phyloP scores from a whole-genome alignment of 208 protist species.

The Leptomonas pyrrhocoris region DNA sequence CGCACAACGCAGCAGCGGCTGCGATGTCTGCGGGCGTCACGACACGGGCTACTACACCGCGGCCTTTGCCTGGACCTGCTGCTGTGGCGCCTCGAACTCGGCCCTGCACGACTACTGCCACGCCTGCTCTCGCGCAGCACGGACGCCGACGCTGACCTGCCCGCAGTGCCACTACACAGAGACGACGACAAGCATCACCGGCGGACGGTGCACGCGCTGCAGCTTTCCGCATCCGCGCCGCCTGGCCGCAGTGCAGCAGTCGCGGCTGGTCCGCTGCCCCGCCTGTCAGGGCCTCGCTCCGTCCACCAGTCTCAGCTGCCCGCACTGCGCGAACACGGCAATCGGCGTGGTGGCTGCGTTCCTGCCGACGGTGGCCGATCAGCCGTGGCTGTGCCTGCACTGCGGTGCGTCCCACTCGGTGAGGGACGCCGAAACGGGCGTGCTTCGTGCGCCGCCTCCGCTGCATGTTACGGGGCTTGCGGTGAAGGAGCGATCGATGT shows the following conservation, averaged over 20 bases:
- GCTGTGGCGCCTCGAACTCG: constrained; percentile 59
- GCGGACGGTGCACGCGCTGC: constrained; percentile 30
- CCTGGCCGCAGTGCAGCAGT: constrained; percentile 27
- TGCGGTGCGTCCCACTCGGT: constrained; percentile 37
- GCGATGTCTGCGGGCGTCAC: constrained; percentile 12
- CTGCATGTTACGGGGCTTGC: no score
- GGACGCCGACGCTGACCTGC: constrained; percentile 19
- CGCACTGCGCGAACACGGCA: constrained; percentile 38
- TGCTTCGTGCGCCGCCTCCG: neutral
- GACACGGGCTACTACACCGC: constrained; percentile 37
- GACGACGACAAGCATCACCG: neutral
- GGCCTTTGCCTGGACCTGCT: constrained; percentile 74
- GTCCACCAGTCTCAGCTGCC: constrained; percentile 27
- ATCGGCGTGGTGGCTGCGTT: constrained; percentile 32
- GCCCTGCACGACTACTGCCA: constrained; percentile 56
- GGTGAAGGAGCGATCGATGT: neutral
- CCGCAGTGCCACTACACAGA: constrained; percentile 19
- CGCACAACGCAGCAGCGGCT: neutral
- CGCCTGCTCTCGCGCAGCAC: constrained; percentile 38
- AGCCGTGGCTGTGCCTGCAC: constrained; percentile 44
- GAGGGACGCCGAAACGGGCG: neutral
- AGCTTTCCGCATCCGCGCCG: constrained; percentile 46
- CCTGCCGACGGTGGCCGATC: constrained; percentile 40
- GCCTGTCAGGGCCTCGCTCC: constrained; percentile 39
- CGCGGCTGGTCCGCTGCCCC: constrained; percentile 43